Evolutionary conservation across 163 green algal species (phyloP), one percentile per base, ranked within the genome.

Genomic region (Scenedesmus sp.): DNA sequence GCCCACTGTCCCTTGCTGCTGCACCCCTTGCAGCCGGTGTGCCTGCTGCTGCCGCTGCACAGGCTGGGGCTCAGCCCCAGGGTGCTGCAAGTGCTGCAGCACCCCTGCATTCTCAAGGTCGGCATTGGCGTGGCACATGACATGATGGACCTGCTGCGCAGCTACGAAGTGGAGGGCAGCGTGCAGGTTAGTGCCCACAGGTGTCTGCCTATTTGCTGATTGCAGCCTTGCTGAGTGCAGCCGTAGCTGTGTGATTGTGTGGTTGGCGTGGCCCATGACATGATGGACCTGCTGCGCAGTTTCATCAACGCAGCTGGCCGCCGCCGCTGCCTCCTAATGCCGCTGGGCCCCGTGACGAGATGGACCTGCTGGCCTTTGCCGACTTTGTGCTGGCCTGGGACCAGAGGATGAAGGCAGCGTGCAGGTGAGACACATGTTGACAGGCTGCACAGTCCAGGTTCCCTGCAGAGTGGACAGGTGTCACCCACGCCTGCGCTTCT

Each of bases 301-400:
- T 46, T 26, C 26, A 26, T 26, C 26, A 26, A 26, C 77, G 77
- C 46, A 60, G 8, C 12, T 86, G 88, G 88, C 88, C 74, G 76
- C 88, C 56, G 23, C 88, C 88, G 59, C 34, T 79, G 76, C 88
- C 88, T 18, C 76, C 76, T 15, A 54, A 82, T 64, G 88, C 74
- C n/a, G 88, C 88, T n/a, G 76, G 73, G 1, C 89, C 89, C 4
- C 83, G 94, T 66, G 94, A 96, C 82, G 93, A 96, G 88, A 96
- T 96, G 95, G 95, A 96, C 92, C 76, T 96, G 77, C 60, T 96
- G 60, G 95, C 93, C 12, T 96, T 96, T 91, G 94, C 92, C 1
- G 93, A 96, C 77, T 96, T 96, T 93, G 95, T 96, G 86, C 91
- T 96, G 84, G 95, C 95, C 0, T 96, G 95, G 95, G 95, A 96